phyloP scores from a whole-genome alignment of 2,329 filamentous ascomycete genomes.

The Aspergillus puulaauensis region DNA sequence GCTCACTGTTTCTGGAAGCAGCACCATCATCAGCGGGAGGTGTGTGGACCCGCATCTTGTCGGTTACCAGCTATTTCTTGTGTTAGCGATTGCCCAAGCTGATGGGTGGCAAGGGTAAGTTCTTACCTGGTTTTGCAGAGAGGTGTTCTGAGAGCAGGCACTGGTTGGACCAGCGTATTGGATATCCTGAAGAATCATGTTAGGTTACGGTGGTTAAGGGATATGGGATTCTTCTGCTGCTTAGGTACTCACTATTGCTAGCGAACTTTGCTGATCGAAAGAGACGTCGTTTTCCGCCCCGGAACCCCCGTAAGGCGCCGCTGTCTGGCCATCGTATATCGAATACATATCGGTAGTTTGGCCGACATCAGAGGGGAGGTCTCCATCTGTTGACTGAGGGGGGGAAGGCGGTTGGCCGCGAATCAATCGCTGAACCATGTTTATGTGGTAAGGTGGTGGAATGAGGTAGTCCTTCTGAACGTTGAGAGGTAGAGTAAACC shows the following conservation, averaged over 20 bases:
- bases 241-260: conserved; percentile 22
- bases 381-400: conserved; percentile 28
- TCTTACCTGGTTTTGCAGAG: conserved; percentile 26
- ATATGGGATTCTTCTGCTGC: not conserved
- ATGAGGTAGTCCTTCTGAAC: not conserved
- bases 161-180: conserved; percentile 11
- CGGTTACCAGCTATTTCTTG: conserved; percentile 17
- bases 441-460: conserved; percentile 1
- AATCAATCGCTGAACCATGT: conserved; percentile 13
- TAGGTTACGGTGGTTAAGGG: not conserved
- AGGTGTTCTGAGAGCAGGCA: conserved; percentile 17
- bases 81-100: not conserved
- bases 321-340: conserved; percentile 8
- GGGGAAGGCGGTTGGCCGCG: conserved; percentile 28
- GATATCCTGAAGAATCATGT: conserved; percentile 10
- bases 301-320: conserved; percentile 8
- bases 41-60: conserved; percentile 22
- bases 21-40: conserved; percentile 24
- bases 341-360: conserved; percentile 17
- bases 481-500: not conserved
- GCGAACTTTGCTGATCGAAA: conserved; percentile 11
- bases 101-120: not conserved
- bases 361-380: conserved; percentile 17
- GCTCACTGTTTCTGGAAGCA: conserved; percentile 9
- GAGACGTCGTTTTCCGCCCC: conserved; percentile 1